Conservation (phyloP, 2,329 filamentous ascomycete species). For the Endoconidiophora polonica region DNA sequence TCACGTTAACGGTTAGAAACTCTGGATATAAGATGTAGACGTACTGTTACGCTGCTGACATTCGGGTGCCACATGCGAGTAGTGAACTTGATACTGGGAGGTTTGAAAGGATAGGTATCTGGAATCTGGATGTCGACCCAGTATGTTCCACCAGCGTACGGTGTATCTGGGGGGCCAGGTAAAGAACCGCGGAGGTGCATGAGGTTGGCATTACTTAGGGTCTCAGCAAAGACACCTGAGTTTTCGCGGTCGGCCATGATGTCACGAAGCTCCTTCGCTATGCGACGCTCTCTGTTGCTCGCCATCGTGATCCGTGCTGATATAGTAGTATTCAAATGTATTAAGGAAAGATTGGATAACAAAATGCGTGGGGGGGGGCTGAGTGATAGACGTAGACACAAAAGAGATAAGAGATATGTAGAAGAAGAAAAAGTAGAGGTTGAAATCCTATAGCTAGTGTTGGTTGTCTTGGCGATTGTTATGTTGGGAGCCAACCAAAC, state of each 20-base stretch:
- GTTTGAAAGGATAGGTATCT: conserved; percentile 79
- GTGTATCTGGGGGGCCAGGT: conserved; percentile 74
- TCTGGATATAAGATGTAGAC: conserved; percentile 19
- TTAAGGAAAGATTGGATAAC: neutral
- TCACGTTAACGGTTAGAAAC: neutral
- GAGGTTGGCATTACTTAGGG: conserved; percentile 50
- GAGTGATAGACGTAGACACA: neutral
- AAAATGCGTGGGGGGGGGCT: neutral
- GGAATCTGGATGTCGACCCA: conserved; percentile 76
- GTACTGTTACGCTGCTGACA: conserved; percentile 79
- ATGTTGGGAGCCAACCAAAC: no score
- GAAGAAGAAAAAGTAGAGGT: neutral
- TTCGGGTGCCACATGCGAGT: conserved; percentile 98
- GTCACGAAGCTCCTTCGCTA: conserved; percentile 62
- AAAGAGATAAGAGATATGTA: neutral
- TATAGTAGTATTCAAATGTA: neutral
- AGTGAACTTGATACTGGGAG: conserved; percentile 76
- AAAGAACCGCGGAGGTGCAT: conserved; percentile 74
- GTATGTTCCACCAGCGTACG: conserved; percentile 77
- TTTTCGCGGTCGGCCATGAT: conserved; percentile 53
- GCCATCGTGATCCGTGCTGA: conserved; percentile 23
- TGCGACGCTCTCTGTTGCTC: conserved; percentile 38
- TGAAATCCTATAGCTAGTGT: neutral
- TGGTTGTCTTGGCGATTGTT: neutral
- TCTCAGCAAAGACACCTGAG: conserved; percentile 58